These are phyloP conservation scores for Ceriops tagal DNA, from an alignment of 345 rosid genomes.

Conservation along the genomic window DNA sequence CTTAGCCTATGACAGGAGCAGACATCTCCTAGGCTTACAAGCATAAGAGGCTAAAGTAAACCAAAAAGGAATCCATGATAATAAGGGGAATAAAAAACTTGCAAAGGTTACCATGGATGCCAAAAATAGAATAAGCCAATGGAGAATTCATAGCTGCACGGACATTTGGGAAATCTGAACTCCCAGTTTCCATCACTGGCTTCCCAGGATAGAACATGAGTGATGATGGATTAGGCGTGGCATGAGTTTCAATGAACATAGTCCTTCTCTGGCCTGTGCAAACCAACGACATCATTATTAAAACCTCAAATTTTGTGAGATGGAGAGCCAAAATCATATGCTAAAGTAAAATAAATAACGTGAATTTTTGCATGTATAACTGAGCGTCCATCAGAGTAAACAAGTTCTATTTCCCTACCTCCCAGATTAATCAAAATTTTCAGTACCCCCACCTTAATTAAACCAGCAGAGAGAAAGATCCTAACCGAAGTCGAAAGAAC, in stretches of 20 bases:
- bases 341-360: too few relatives aligned
- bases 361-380: too few relatives aligned
- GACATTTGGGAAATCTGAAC: conserved; percentile 83
- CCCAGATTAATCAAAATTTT: too few relatives aligned
- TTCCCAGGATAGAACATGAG: conserved; percentile 92
- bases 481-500: too few relatives aligned
- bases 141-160: conserved; percentile 76
- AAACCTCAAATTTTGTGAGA: neutral
- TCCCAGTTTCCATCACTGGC: conserved; percentile 88
- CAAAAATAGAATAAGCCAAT: conserved; percentile 68
- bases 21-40: neutral
- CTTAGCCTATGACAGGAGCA: too few relatives aligned
- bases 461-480: too few relatives aligned
- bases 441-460: too few relatives aligned
- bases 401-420: too few relatives aligned
- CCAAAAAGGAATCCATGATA: neutral
- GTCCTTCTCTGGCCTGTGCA: conserved; percentile 79
- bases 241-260: conserved; percentile 85
- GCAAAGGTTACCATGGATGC: conserved; percentile 58
- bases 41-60: neutral
- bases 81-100: neutral
- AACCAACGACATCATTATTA: neutral
- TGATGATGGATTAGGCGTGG: conserved; percentile 95
- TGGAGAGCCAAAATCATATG: neutral
- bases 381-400: too few relatives aligned